These are phyloP conservation scores for Polytolypa hystricis DNA, from an alignment of 2,329 filamentous ascomycete genomes.

Conservation along the genomic window DNA sequence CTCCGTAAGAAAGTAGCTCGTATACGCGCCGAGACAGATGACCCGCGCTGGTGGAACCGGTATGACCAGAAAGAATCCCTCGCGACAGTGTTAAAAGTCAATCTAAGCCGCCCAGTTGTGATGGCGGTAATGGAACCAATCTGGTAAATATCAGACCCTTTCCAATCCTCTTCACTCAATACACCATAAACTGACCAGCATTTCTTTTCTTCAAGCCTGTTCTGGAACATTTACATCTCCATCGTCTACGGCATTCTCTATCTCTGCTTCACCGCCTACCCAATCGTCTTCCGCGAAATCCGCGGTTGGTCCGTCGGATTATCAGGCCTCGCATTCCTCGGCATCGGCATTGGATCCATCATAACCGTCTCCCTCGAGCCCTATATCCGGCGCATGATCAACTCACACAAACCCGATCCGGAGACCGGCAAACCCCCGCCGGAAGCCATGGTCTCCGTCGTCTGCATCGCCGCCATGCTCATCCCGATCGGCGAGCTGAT, in stretches of 20 bases:
- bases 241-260: constrained; percentile 80
- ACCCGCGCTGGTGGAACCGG: constrained; percentile 64
- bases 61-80: constrained; percentile 64
- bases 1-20: constrained; percentile 55
- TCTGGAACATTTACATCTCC: constrained; percentile 60
- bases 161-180: background rate
- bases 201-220: constrained; percentile 43
- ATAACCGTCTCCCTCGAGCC: constrained; percentile 49
- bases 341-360: constrained; percentile 50
- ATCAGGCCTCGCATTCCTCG: constrained; percentile 67
- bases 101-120: constrained; percentile 64
- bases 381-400: constrained; percentile 64
- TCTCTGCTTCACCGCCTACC: constrained; percentile 83
- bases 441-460: constrained; percentile 69
- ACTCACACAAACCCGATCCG: constrained; percentile 62
- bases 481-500: constrained; percentile 70
- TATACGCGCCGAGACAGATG: constrained; percentile 55
- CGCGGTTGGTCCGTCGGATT: constrained; percentile 68
- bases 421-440: constrained; percentile 61
- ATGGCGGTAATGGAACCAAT: constrained; percentile 77
- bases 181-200: background rate
- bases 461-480: constrained; percentile 64
- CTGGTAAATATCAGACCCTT: constrained; percentile 42
- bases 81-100: constrained; percentile 58
- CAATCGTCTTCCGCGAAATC: constrained; percentile 63